Conservation (phyloP, 2,329 filamentous ascomycete genomes). For the Penicillium verrucosum region DNA sequence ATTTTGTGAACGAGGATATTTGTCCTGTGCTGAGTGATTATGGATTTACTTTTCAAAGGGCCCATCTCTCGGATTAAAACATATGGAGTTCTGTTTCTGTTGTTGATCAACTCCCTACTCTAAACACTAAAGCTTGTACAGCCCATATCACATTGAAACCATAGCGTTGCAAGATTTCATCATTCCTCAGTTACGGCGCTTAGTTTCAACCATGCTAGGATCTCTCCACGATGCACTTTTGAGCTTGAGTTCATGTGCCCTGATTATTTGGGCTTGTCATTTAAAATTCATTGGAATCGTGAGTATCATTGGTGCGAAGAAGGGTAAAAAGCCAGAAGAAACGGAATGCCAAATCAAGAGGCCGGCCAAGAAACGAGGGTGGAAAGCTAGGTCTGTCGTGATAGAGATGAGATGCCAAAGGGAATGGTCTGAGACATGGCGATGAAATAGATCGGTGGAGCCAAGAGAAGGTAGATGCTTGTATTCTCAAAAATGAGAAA, state of each 20-base stretch:
- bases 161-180: no score
- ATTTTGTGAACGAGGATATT: conserved; percentile 14
- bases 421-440: neutral
- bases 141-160: no score
- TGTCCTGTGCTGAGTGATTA: conserved; percentile 25
- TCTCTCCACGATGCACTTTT: neutral
- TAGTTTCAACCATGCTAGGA: neutral
- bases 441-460: no score
- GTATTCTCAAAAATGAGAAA: neutral
- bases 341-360: neutral
- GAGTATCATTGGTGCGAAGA: neutral
- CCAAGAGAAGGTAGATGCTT: neutral
- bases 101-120: neutral
- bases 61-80: conserved; percentile 8
- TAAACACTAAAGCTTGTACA: no score
- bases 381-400: neutral
- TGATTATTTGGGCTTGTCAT: neutral
- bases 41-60: conserved; percentile 27
- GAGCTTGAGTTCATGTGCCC: neutral
- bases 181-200: neutral
- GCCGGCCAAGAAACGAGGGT: neutral
- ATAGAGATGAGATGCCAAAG: neutral
- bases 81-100: neutral
- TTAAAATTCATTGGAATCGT: neutral
- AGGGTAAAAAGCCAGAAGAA: neutral